Base-by-base conservation (phyloP, 2,329 filamentous ascomycete species). In the Aspergillus intermedius region DNA sequence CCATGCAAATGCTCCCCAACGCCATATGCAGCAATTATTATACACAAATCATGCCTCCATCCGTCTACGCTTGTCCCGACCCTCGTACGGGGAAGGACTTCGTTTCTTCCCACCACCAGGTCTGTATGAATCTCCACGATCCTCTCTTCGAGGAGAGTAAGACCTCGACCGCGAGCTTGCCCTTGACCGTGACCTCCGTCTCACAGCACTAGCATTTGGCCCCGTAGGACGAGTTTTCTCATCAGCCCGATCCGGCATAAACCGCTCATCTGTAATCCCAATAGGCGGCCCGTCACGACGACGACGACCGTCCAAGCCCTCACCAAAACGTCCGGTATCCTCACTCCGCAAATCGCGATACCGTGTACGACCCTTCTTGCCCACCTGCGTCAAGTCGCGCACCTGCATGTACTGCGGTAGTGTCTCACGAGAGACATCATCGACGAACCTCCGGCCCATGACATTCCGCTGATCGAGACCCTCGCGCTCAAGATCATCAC, bases 361-460 rank as follows among this genome's bases (percentile, higher is more conserved):
- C 68, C 87, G 88, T 5, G 89, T 91, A 23, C 88, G 83, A 17
- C 93, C 91, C 74, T 95, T 95, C 73, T 87, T 88, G 19, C 93
- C 93, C 22, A 98, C 71, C 73, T 91, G 91, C 12, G 91, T 91
- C 86, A 93, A 89, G 69, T 97, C 93, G 49, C 93, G 78, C 60
- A 94, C 83, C 72, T 95, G 90, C 75, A 98, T 83, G 56, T 91
- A 94, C 72, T 95, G 85, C 3, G 93, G 93, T 59, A 98, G 71
- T 1, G 89, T 75, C 60, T 93, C 87, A 42, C 88, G 84, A 61
- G 95, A 88, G 51, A 91, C 82, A 53, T 96, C 89, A 65, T 97
- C 91, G 44, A 80, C 83, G 58, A 93, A 94, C 45, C 81, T 76
- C 2, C 85, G 81, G 12, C 91, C 91, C 82, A 95, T 95, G 55